Evolutionary conservation across 352 stramenopile species (phyloP), one percentile per base, ranked within the genome.

Genomic region (Pythium chondricola): DNA sequence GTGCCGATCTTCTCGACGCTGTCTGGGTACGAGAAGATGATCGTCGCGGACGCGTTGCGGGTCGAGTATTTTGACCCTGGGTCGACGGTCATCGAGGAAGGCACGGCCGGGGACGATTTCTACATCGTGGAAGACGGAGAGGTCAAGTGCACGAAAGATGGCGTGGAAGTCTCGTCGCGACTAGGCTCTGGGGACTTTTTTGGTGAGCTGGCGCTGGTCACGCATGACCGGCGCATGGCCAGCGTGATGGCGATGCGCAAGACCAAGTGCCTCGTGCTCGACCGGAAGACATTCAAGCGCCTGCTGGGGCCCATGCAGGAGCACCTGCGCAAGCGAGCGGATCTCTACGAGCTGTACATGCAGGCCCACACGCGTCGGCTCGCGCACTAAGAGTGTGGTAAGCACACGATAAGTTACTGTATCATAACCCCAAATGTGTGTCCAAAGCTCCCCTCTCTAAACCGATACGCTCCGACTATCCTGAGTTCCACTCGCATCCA

Each of bases 261-360:
- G 37, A 72, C 66, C 43, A 94, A 93, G 58, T 82, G 93, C 32
- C 67, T 97, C 18, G 75, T 86, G 39, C 58, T 97, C 44, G 85
- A 97, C 50, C 77, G 88, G 45, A 80, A 84, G 48, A 96, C 85
- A 2, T 96, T 96, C 69, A 90, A 90, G 60, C 74, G 85, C 5
- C 66, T 96, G 37, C 62, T 95, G 24, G 87, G 87, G 0, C 74
- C 82, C 21, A 84, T 96, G 69, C 82, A 95, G 56, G 85, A 95
- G 38, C 90, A 96, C 45, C 71, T 97, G 18, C 67, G 68, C 44
- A 81, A 81, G 51, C 69, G 73, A 43, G 70, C 66, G 7, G 69
- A 77, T 33, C 58, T 85, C 17, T 88, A 88, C 58, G 69, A 86
- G 27, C 69, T 82, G 13, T 86, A 83, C 60, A 86, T 86, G 74